Evolutionary conservation across 257 asterid genomes (phyloP), one percentile per base, ranked within the genome.

Genomic region (Rehmannia glutinosa): DNA sequence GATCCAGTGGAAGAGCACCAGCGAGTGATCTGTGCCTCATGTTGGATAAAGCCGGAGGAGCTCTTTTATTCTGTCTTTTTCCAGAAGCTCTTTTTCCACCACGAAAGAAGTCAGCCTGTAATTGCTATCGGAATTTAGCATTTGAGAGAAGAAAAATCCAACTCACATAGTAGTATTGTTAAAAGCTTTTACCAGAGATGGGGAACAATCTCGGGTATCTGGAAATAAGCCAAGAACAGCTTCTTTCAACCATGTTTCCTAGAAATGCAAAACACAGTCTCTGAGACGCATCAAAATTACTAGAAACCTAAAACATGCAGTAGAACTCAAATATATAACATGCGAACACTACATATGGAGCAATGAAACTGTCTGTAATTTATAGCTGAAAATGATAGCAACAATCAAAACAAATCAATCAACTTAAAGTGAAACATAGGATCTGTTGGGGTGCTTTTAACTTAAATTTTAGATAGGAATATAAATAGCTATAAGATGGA

Each of bases 211-310:
- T 70, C 80, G 82, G 61, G 96, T 94, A 81, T 94, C 99, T 47
- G 91, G 85, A 75, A 94, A 94, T 84, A 85, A 72, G 74, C 87
- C 73, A 63, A 94, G 97, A 62, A 83, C 97, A 63, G 86, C 73
- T 77, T 88, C 95, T 80, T 84, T 87, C 81, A 94, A 77, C 99
- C 99, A 94, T 57, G 81, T 78, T 73, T 94, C 97, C 97, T 91
- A 73, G 63, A 77, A 66, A 78, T 47, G 47, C 42, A 71, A 56
- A 73, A 70, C 39, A 64, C 67, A 66, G 78, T 50, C 24, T 33
- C 23, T 35, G 47, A 58, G 58, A 72, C 38, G 49, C 49, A 47
- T 41, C 28, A 52, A 42, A 46, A 16, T 16, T 52, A 61, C 19
- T 41, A 54, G 38, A 54, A 61, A 58, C 23, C 16, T 58, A 62